Evolutionary conservation across 441 rosid species (phyloP).

Genomic region (Adansonia grandidieri): DNA sequence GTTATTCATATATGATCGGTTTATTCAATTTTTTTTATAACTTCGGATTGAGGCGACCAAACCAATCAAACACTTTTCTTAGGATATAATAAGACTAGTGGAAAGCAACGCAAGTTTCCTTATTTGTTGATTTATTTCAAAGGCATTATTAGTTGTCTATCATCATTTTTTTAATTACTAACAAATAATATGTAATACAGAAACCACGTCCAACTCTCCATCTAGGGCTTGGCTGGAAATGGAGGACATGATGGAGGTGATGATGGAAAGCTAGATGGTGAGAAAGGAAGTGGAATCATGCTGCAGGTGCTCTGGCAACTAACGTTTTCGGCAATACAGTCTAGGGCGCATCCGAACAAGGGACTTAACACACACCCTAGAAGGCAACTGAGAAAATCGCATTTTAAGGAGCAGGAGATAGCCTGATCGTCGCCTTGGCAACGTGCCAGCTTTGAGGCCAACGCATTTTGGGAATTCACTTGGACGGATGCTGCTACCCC

Average conservation of each 20-base stretch:
- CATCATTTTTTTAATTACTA: neutral
- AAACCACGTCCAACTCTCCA: neutral
- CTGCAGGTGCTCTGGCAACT: neutral
- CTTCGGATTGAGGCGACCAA: neutral
- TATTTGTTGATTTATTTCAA: neutral
- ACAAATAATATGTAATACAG: neutral
- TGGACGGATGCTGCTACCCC: neutral
- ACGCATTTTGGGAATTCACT: neutral
- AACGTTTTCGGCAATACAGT: neutral
- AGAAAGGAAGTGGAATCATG: neutral
- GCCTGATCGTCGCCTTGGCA: neutral
- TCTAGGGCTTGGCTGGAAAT: neutral
- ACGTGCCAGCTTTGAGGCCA: neutral
- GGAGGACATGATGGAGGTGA: neutral
- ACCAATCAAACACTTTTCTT: no score
- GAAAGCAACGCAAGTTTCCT: neutral
- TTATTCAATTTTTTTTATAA: no score
- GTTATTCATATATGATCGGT: no score
- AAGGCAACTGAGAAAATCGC: neutral
- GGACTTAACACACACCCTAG: neutral
- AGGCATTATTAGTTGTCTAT: neutral
- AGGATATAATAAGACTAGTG: neutral
- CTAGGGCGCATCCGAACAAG: neutral
- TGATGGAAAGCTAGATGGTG: neutral
- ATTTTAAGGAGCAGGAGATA: neutral